Evolutionary conservation across 352 stramenopile species (phyloP), one percentile per base, ranked within the genome.

Genomic region (Globisporangium carolinianum): DNA sequence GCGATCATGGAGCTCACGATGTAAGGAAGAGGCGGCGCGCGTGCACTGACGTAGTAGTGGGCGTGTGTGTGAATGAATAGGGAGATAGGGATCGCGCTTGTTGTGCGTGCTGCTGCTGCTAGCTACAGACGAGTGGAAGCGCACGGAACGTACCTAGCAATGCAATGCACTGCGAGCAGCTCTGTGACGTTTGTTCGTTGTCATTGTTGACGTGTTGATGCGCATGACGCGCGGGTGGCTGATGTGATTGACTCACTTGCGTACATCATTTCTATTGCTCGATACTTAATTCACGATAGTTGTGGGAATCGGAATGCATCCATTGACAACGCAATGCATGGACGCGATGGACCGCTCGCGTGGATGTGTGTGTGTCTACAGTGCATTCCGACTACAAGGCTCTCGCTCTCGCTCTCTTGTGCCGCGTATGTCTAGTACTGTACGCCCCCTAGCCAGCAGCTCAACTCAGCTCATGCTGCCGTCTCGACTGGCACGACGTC

Each of bases 1-100:
- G 89, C 96, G 58, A 99, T 99, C 75, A 99, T 99, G 97, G 96
- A 98, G 75, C 86, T 99, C 65, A 99, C 96, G 62, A 98, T 98
- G 74, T 99, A 98, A 94, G 57, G 57, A 55, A 41, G 37, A 32
- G 24, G 24, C 24, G 24, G 24, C 24, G 24, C 24, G 24, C 24
- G 24, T 32, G 24, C 1, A 32, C 24, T 55, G 10, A 5, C 0
- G 48, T 4, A 38, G 48, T 4, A 38, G 35, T 52, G n/a, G 50
- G 6, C 10, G 48, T 15, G 36, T 47, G 5, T 11, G n/a, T 47
- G 50, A 11, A 24, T 9, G 35, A 54, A 54, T 54, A 54, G 50
- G 32, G 50, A 42, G 36, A 54, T 54, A 54, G 50, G 50, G 50
- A 54, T 35, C 36, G 14, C 18, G 35, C 50, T 36, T 4, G 5